phyloP scores from a whole-genome alignment of 257 asterid genomes.

The Plantago ovata region DNA sequence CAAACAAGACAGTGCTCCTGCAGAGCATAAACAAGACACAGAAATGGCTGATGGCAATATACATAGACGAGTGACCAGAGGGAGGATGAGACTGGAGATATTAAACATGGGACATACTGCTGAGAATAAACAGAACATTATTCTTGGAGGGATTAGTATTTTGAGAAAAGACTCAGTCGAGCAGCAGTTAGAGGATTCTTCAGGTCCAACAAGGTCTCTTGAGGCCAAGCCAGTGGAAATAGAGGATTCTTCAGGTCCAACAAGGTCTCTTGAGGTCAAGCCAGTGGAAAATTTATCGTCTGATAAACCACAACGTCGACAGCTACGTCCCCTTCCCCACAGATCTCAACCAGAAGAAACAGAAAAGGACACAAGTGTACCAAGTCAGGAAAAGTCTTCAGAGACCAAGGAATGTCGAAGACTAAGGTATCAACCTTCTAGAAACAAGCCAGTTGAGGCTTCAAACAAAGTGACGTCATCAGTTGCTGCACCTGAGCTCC shows the following conservation, averaged over 20 bases:
- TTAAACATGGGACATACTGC: neutral
- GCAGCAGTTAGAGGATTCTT: neutral
- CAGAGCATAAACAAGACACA: constrained; percentile 3
- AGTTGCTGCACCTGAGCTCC: neutral
- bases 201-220: neutral
- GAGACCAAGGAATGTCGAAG: constrained; percentile 12
- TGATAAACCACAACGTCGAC: constrained; percentile 1
- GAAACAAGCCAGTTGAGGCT: constrained; percentile 5
- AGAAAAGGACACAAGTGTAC: neutral
- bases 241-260: neutral
- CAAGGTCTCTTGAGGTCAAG: neutral
- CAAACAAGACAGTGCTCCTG: neutral
- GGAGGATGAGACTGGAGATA: constrained; percentile 1
- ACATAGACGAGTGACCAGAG: constrained; percentile 5
- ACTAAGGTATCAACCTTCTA: constrained; percentile 19
- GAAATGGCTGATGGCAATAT: constrained; percentile 4
- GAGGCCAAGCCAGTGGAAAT: constrained; percentile 8
- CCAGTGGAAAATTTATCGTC: constrained; percentile 2
- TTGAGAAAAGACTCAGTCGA: neutral
- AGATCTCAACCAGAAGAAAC: constrained; percentile 7
- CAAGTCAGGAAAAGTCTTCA: constrained; percentile 1
- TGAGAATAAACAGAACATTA: neutral
- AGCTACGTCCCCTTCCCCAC: constrained; percentile 8
- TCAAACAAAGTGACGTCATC: constrained; percentile 8
- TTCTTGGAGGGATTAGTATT: neutral